phyloP scores from a whole-genome alignment of 2,329 filamentous ascomycete genomes.

The Aspergillus sp. region DNA sequence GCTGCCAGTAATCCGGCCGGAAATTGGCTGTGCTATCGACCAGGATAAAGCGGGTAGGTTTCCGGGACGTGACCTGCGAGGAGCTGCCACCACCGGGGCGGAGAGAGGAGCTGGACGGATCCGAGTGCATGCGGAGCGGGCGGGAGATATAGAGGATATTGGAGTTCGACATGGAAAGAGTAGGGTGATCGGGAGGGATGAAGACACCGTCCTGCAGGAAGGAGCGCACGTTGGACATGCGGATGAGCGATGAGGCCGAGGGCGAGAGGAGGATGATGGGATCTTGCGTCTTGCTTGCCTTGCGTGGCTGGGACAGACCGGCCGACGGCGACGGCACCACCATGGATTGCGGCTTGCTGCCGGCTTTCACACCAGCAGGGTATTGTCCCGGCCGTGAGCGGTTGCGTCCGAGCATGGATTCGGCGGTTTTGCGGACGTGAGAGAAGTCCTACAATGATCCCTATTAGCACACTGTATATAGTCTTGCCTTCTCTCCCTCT shows the following conservation, averaged over 20 bases:
- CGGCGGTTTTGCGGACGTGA: constrained; percentile 82
- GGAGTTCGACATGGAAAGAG: constrained; percentile 62
- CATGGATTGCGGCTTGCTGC: constrained; percentile 34
- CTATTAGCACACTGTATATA: constrained; percentile 2
- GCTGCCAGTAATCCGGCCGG: constrained; percentile 96
- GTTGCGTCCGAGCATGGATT: constrained; percentile 68
- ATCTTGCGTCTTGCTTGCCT: constrained; percentile 58
- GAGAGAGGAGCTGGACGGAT: constrained; percentile 32
- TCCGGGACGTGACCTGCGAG: constrained; percentile 48
- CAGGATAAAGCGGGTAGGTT: constrained; percentile 88
- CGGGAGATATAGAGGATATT: constrained; percentile 88
- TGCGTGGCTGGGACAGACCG: constrained; percentile 43
- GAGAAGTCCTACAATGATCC: constrained; percentile 75
- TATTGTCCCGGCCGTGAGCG: constrained; percentile 43
- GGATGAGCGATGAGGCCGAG: constrained; percentile 89
- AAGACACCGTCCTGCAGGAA: constrained; percentile 88
- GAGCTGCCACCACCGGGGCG: constrained; percentile 53
- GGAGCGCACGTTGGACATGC: constrained; percentile 92
- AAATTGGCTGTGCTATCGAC: constrained; percentile 93
- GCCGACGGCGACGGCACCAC: constrained; percentile 40
- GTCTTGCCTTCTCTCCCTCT: neutral
- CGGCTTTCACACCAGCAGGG: constrained; percentile 37
- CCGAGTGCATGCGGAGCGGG: constrained; percentile 60
- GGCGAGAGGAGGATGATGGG: constrained; percentile 97
- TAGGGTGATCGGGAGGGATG: constrained; percentile 68